Evolutionary conservation across 805 yeast species (phyloP).

Genomic region (Barnettozyma sucrosica): DNA sequence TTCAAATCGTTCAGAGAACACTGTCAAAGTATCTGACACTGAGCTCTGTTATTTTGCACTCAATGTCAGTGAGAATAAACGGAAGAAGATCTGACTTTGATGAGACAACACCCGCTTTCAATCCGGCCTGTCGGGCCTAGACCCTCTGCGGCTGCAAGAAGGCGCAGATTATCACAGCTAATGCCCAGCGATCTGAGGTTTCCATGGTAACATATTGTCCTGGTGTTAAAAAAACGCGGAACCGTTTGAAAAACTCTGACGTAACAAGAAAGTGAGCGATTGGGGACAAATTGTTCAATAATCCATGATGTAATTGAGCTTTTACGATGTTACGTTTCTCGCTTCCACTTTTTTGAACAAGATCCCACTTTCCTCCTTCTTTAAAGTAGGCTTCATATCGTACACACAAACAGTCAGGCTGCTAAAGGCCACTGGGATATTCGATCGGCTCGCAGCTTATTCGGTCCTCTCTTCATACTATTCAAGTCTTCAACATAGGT

Average conservation of each 20-base stretch:
- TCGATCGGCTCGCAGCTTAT: neutral
- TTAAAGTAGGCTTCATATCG: no score
- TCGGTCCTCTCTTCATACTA: neutral
- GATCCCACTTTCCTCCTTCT: neutral
- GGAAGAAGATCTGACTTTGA: no score
- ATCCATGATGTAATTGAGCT: neutral
- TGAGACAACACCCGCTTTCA: neutral
- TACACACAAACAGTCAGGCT: no score
- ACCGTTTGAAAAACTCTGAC: neutral
- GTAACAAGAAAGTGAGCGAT: neutral
- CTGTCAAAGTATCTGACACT: no score
- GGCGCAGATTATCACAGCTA: neutral
- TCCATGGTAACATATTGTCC: neutral
- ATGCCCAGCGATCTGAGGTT: neutral
- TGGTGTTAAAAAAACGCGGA: neutral
- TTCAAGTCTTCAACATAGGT: no score
- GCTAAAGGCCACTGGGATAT: no score
- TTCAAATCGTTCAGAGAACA: no score
- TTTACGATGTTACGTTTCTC: neutral
- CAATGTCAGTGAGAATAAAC: no score
- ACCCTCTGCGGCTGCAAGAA: neutral
- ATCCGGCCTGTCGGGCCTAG: neutral
- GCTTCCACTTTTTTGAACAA: neutral
- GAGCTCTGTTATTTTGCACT: no score
- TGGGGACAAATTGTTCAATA: neutral